Percentiles rank a stretch among this genome's conserved stretches.
Conservation (phyloP, 345 rosid genomes). For the Hirschfeldia incana region DNA sequence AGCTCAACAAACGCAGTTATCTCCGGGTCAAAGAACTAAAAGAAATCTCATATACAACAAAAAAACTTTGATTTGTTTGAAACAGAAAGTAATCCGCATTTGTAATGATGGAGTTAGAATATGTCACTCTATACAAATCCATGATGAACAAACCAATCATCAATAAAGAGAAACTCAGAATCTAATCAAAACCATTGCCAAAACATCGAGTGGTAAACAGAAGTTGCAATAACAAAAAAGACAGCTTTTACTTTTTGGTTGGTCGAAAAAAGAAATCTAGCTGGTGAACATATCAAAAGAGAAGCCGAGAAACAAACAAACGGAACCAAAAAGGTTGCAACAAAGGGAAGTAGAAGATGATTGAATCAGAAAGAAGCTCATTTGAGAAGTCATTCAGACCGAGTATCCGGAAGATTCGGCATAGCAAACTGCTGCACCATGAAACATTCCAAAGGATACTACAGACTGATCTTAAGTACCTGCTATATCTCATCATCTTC, state of each 20-base stretch:
- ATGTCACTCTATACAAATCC: neutral
- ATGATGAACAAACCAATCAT: neutral
- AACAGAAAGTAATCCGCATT: neutral
- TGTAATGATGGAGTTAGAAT: neutral
- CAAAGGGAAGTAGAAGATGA: slow-evolving; percentile 17
- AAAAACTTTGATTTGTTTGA: neutral
- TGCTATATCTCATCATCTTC: slow-evolving; percentile 41
- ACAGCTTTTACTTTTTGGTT: neutral
- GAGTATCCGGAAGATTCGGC: slow-evolving; percentile 31
- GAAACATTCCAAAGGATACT: slow-evolving; percentile 33
- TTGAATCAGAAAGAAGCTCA: slow-evolving; percentile 36
- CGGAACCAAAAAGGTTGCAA: neutral
- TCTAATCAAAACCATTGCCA: neutral
- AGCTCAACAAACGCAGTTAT: no score
- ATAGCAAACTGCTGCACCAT: slow-evolving; percentile 37
- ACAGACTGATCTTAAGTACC: slow-evolving; percentile 36
- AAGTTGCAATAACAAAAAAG: neutral
- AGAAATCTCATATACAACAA: neutral
- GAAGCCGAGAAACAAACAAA: neutral
- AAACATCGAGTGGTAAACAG: neutral
- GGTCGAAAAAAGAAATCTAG: neutral
- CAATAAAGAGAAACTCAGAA: neutral
- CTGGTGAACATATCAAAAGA: neutral
- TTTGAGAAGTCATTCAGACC: slow-evolving; percentile 34
- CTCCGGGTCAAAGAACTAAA: neutral